phyloP scores from a whole-genome alignment of 129 eudicot species.

The Ambrosia trifida region DNA sequence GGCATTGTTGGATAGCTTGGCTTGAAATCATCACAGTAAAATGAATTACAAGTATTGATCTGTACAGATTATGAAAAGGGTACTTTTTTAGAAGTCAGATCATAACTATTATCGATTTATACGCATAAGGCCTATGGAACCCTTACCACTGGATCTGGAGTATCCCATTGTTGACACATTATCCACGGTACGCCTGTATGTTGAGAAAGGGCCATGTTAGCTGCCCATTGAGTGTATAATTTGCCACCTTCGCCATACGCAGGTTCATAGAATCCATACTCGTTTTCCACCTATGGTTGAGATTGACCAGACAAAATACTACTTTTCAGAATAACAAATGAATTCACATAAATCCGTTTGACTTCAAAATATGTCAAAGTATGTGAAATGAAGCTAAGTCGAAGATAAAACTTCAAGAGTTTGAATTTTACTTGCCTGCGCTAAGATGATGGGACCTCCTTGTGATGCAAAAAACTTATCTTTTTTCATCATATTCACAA shows the following conservation, averaged over 20 bases:
- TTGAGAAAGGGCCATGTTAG: constrained; percentile 91
- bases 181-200: constrained; percentile 95
- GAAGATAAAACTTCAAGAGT: not conserved
- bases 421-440: constrained; percentile 63
- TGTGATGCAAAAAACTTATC: constrained; percentile 93
- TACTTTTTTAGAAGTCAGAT: not conserved
- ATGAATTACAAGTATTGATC: constrained; percentile 94
- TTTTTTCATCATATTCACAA: constrained; percentile 88
- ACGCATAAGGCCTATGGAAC: not conserved
- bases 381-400: too few relatives aligned
- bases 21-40: constrained; percentile 77
- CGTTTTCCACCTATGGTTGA: constrained; percentile 79
- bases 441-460: constrained; percentile 98
- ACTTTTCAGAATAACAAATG: constrained; percentile 1
- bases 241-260: constrained; percentile 93
- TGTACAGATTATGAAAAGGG: constrained; percentile 32
- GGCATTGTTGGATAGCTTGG: constrained; percentile 71
- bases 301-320: not conserved
- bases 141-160: constrained; percentile 88
- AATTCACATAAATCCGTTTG: not conserved
- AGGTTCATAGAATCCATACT: constrained; percentile 81
- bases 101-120: not conserved
- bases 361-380: not conserved
- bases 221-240: constrained; percentile 86
- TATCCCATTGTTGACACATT: constrained; percentile 96